Conservation (phyloP, 352 stramenopile species). For the Globisporangium abappressorium region DNA sequence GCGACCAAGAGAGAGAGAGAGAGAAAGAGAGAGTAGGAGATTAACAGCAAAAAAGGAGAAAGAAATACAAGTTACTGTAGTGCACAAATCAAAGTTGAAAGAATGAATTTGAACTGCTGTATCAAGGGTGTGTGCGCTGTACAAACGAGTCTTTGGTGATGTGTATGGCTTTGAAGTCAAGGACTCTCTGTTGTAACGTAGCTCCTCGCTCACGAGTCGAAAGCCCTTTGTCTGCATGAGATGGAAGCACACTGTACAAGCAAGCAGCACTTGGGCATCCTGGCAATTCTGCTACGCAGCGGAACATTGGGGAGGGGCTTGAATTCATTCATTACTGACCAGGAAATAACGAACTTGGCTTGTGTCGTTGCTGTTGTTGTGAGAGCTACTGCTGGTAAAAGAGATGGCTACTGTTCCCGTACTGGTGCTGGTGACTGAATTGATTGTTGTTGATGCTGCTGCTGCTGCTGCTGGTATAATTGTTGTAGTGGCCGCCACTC, state of each 20-base stretch:
- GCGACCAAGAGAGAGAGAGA: neutral
- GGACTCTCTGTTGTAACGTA: too few species aligned
- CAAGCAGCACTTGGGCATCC: too few species aligned
- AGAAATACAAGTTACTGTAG: neutral
- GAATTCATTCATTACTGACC: too few species aligned
- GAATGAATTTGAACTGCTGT: neutral
- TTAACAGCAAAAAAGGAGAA: neutral
- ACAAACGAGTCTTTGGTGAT: neutral
- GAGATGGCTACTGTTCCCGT: neutral
- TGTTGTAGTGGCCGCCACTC: conserved; percentile 6
- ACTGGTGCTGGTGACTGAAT: conserved; percentile 26
- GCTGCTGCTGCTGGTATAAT: neutral
- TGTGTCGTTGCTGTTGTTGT: neutral
- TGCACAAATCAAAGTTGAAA: neutral
- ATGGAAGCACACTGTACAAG: too few species aligned
- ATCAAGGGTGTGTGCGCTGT: neutral
- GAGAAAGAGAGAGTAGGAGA: neutral
- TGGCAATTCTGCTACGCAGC: too few species aligned
- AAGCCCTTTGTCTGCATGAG: too few species aligned
- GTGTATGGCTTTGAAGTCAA: neutral
- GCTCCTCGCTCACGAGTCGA: too few species aligned
- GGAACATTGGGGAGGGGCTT: too few species aligned
- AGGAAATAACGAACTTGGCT: neutral
- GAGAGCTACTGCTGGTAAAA: neutral
- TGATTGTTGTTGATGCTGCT: conserved; percentile 14